Evolutionary conservation across 1,284 basidiomycete species (phyloP).

Genomic region (Inonotus hispidus): DNA sequence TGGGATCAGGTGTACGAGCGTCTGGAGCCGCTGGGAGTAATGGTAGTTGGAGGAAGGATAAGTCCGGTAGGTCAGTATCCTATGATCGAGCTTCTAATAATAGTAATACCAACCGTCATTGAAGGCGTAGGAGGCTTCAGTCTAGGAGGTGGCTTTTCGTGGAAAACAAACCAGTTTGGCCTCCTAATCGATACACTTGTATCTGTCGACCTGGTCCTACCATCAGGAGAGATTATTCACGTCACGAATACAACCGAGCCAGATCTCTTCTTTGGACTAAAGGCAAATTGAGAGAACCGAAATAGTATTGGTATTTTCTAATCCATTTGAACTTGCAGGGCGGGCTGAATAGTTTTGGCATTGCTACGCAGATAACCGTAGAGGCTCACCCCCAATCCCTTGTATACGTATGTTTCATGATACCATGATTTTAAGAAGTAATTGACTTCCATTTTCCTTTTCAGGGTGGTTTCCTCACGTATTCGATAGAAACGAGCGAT

Average conservation of each 20-base stretch:
- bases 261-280: slow-evolving; percentile 18
- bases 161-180: slow-evolving; percentile 18
- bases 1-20: slow-evolving; percentile 24
- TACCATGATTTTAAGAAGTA: background rate
- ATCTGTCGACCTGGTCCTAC: slow-evolving; percentile 13
- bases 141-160: slow-evolving; percentile 17
- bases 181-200: slow-evolving; percentile 16
- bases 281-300: background rate
- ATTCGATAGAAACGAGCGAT: slow-evolving; percentile 1
- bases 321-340: background rate
- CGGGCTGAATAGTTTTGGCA: slow-evolving; percentile 18
- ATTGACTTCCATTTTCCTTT: background rate
- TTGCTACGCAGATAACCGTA: slow-evolving; percentile 8
- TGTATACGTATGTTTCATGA: slow-evolving; percentile 4
- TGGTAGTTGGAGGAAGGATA: slow-evolving; percentile 23
- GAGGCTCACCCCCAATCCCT: slow-evolving; percentile 3
- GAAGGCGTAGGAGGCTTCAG: slow-evolving; percentile 16
- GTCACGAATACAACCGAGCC: slow-evolving; percentile 11
- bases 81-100: background rate
- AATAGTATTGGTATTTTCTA: background rate
- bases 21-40: slow-evolving; percentile 20
- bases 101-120: background rate
- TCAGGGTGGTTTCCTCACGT: slow-evolving; percentile 12
- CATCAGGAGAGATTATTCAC: slow-evolving; percentile 7
- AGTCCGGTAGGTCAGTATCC: slow-evolving; percentile 18